These are phyloP conservation scores for Streptanthus diversifolius DNA, from an alignment of 345 rosid species.

Conservation along the genomic window DNA sequence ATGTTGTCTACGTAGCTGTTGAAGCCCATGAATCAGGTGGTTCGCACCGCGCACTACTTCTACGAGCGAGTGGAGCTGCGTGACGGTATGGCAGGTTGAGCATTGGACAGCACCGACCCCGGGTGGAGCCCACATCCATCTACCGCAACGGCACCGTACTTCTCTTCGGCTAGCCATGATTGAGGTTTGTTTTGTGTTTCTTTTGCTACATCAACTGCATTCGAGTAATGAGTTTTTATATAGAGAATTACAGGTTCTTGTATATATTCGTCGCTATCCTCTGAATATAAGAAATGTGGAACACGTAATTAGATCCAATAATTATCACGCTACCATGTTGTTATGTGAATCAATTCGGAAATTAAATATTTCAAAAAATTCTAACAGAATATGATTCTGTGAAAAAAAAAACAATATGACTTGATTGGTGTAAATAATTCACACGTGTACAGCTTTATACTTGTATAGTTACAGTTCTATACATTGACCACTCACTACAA, in stretches of 20 bases:
- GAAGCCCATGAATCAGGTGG: conserved; percentile 29
- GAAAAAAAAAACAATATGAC: not conserved
- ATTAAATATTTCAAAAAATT: not conserved
- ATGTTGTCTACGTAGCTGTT: conserved; percentile 25
- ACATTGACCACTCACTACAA: too few species aligned
- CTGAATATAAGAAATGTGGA: not conserved
- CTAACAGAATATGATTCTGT: conserved; percentile 23
- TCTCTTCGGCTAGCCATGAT: conserved; percentile 43
- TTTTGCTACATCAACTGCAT: not conserved
- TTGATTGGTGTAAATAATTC: too few species aligned
- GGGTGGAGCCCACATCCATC: conserved; percentile 42
- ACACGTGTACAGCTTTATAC: too few species aligned
- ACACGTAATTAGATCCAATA: not conserved
- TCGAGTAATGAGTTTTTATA: conserved; percentile 15
- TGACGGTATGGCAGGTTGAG: conserved; percentile 41
- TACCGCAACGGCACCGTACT: conserved; percentile 51
- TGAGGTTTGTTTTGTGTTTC: not conserved
- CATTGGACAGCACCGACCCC: conserved; percentile 43
- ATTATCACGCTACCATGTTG: conserved; percentile 1
- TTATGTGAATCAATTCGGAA: conserved; percentile 26
- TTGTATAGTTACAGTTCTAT: too few species aligned
- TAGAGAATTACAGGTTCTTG: not conserved
- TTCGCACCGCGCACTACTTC: conserved; percentile 25
- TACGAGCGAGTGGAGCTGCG: conserved; percentile 27
- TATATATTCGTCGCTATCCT: conserved; percentile 15